Conservation (phyloP, 345 rosid species). For the Brassica rapa region DNA sequence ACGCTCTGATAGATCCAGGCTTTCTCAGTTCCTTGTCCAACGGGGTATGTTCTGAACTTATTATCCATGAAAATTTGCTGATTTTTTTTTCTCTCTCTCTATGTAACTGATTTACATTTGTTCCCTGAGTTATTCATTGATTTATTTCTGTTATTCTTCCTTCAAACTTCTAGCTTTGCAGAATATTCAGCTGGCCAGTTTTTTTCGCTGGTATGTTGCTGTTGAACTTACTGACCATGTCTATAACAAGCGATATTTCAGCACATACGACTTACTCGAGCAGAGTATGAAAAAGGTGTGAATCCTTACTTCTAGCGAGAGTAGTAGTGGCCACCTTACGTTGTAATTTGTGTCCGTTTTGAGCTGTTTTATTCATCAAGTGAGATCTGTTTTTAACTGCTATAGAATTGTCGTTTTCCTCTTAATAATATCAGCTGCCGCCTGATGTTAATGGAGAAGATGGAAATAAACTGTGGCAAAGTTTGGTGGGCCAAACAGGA, state of each 20-base stretch:
- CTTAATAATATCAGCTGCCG: slow-evolving; percentile 53
- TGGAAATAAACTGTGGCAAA: slow-evolving; percentile 85
- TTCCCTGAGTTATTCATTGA: slow-evolving; percentile 8
- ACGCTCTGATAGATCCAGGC: slow-evolving; percentile 91
- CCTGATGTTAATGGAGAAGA: slow-evolving; percentile 66
- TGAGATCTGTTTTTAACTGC: slow-evolving; percentile 22
- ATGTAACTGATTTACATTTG: slow-evolving; percentile 11
- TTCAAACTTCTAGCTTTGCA: slow-evolving; percentile 63
- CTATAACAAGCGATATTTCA: slow-evolving; percentile 75
- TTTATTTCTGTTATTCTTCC: slow-evolving; percentile 34
- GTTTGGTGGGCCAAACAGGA: slow-evolving; percentile 92
- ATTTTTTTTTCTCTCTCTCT: background rate
- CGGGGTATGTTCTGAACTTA: slow-evolving; percentile 63
- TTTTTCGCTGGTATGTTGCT: slow-evolving; percentile 93
- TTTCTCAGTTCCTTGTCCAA: slow-evolving; percentile 89
- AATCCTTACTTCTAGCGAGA: slow-evolving; percentile 19
- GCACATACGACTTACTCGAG: slow-evolving; percentile 75
- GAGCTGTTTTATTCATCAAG: background rate
- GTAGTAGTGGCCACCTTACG: background rate
- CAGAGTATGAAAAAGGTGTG: slow-evolving; percentile 74
- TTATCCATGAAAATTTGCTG: slow-evolving; percentile 7
- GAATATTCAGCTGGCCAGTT: slow-evolving; percentile 92
- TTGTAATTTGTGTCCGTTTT: background rate
- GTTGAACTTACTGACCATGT: slow-evolving; percentile 90
- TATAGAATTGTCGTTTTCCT: slow-evolving; percentile 21